Conservation (phyloP, 352 stramenopile genomes). For the Globisporangium cylindrosporum region DNA sequence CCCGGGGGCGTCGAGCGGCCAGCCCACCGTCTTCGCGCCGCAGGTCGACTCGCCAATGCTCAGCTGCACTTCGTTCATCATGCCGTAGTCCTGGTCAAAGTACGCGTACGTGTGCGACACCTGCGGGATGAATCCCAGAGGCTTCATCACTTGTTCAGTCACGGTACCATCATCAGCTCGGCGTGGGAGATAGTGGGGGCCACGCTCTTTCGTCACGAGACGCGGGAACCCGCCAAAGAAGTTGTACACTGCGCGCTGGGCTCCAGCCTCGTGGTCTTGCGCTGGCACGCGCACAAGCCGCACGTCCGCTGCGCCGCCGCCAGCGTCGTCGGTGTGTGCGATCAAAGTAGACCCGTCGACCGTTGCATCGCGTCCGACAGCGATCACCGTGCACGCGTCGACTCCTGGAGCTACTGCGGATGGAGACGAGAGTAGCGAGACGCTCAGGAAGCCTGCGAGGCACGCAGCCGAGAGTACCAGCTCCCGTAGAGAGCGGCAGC, state of each 20-base stretch:
- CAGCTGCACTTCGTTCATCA: conserved; percentile 89
- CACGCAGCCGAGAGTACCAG: not conserved
- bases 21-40: conserved; percentile 52
- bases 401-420: not conserved
- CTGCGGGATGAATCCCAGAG: conserved; percentile 76
- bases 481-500: not conserved
- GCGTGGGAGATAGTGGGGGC: conserved; percentile 36
- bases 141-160: conserved; percentile 24
- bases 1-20: conserved; percentile 27
- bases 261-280: conserved; percentile 32
- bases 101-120: conserved; percentile 86
- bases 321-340: conserved; percentile 66
- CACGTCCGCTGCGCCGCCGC: conserved; percentile 65
- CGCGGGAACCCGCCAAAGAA: conserved; percentile 50
- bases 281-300: conserved; percentile 82
- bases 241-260: conserved; percentile 40
- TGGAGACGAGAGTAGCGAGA: not conserved
- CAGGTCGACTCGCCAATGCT: conserved; percentile 89
- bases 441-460: not conserved
- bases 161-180: conserved; percentile 10
- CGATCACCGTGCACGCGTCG: conserved; percentile 79
- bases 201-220: conserved; percentile 54
- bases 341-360: conserved; percentile 70
- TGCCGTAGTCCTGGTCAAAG: conserved; percentile 86
- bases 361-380: conserved; percentile 55